Evolutionary conservation across 352 stramenopile species (phyloP), one percentile per base, ranked within the genome.

Genomic region (Globisporangium camurandrum): DNA sequence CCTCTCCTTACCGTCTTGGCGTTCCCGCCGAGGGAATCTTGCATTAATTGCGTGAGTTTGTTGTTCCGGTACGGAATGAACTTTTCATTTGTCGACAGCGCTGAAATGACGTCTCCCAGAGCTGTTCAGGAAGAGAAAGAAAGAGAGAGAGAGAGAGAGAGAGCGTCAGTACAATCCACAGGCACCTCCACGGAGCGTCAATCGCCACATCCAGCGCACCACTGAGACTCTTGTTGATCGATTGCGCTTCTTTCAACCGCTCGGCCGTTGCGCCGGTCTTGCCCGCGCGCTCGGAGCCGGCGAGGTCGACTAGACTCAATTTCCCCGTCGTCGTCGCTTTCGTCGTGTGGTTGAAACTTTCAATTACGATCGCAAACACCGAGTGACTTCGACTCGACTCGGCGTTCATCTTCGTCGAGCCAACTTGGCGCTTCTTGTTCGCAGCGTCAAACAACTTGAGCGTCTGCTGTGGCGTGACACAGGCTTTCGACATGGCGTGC

Each of bases 51-150:
- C 6, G 89, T 97, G 54, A 97, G 72, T 71, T 96, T 96, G 71
- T 95, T 96, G 69, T 96, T 95, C 41, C 86, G 79, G 61, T 96
- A 96, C 40, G 91, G 91, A 41, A 97, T 95, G 66, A 96, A 96
- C 64, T 96, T 97, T 42, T 96, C 84, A 42, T 85, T 85, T 4
- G 64, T 88, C 40, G 84, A 95, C 23, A 97, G 63, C 23, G 91
- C 91, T 17, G 82, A 78, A 61, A 97, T 96, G 19, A 97, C 91
- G 58, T 97, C 88, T 46, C 88, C 91, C 14, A 97, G 61, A 9
- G 89, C 87, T 72, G 36, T 4, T n/a, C n/a, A n/a, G n/a, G n/a
- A n/a, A n/a, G n/a, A n/a, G n/a, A n/a, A n/a, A n/a, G n/a, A n/a
- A n/a, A n/a, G n/a, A n/a, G n/a, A n/a, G n/a, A n/a, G n/a, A n/a